phyloP scores from a whole-genome alignment of 768 basidiomycete genomes.

The Serpula lacrymans region DNA sequence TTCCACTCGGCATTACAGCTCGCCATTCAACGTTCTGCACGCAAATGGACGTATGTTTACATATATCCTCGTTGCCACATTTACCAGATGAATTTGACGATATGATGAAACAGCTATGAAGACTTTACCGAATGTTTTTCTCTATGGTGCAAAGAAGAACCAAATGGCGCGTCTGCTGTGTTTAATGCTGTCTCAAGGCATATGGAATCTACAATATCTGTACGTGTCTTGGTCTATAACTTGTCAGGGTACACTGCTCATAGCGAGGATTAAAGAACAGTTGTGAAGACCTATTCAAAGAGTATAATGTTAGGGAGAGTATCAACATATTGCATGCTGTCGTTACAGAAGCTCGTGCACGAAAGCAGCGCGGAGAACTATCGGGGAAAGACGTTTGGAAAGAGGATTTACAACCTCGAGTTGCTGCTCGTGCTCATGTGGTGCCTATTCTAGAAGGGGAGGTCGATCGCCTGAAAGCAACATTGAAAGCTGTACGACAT shows the following conservation, averaged over 20 bases:
- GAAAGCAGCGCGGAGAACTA: slow-evolving; percentile 41
- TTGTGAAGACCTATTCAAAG: slow-evolving; percentile 64
- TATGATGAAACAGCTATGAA: slow-evolving; percentile 41
- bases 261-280: slow-evolving; percentile 49
- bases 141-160: slow-evolving; percentile 62
- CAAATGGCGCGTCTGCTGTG: slow-evolving; percentile 55
- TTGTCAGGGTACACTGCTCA: background rate
- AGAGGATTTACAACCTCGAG: slow-evolving; percentile 58
- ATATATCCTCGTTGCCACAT: background rate
- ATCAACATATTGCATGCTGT: slow-evolving; percentile 69
- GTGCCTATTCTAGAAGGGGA: slow-evolving; percentile 54
- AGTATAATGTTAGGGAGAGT: slow-evolving; percentile 64
- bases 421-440: slow-evolving; percentile 60
- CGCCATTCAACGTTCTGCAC: slow-evolving; percentile 48
- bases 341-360: slow-evolving; percentile 61
- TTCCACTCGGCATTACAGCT: slow-evolving; percentile 51
- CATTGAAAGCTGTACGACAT: slow-evolving; percentile 32
- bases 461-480: slow-evolving; percentile 34
- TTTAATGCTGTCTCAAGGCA: slow-evolving; percentile 68
- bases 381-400: slow-evolving; percentile 59
- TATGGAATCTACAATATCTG: slow-evolving; percentile 61
- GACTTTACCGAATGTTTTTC: slow-evolving; percentile 64
- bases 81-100: no score
- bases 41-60: slow-evolving; percentile 50
- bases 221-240: slow-evolving; percentile 10